A percentile compares a stretch with the other conserved stretches of the same genome.
Evolutionary conservation across 345 rosid species (phyloP).

Genomic region (Citrus glauca): DNA sequence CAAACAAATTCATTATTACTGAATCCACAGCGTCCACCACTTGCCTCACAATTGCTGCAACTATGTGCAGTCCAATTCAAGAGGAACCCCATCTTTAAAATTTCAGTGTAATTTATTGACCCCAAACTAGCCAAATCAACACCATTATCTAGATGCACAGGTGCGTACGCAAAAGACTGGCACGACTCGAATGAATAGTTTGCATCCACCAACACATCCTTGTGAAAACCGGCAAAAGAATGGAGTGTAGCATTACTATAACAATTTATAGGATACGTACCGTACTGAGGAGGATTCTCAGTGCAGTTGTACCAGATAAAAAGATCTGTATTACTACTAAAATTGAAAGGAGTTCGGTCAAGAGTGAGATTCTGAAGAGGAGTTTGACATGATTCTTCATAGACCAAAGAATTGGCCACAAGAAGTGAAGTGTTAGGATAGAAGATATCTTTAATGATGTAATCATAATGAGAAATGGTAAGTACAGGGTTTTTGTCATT

Average conservation of each 20-base stretch:
- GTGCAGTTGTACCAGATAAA: slow-evolving; percentile 49
- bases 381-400: slow-evolving; percentile 32
- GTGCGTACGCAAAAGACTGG: slow-evolving; percentile 20
- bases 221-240: slow-evolving; percentile 38
- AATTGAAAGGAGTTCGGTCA: slow-evolving; percentile 41
- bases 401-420: slow-evolving; percentile 31
- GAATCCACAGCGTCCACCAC: slow-evolving; percentile 20
- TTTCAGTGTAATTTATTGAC: slow-evolving; percentile 22
- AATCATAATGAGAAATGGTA: slow-evolving; percentile 38
- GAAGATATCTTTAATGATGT: slow-evolving; percentile 42
- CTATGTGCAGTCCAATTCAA: slow-evolving; percentile 26
- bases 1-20: slow-evolving; percentile 1
- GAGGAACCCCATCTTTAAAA: slow-evolving; percentile 51
- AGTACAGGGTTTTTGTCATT: slow-evolving; percentile 33
- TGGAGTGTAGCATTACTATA: slow-evolving; percentile 15
- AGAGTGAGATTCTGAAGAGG: slow-evolving; percentile 45
- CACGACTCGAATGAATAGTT: slow-evolving; percentile 25
- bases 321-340: slow-evolving; percentile 21
- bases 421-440: slow-evolving; percentile 26
- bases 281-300: not conserved
- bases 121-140: not conserved
- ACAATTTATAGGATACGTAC: slow-evolving; percentile 27
- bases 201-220: not conserved
- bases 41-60: slow-evolving; percentile 13
- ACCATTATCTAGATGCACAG: slow-evolving; percentile 16